Evolutionary conservation across 2,329 filamentous ascomycete species (phyloP).

Genomic region (Hymenoscyphus albidus): DNA sequence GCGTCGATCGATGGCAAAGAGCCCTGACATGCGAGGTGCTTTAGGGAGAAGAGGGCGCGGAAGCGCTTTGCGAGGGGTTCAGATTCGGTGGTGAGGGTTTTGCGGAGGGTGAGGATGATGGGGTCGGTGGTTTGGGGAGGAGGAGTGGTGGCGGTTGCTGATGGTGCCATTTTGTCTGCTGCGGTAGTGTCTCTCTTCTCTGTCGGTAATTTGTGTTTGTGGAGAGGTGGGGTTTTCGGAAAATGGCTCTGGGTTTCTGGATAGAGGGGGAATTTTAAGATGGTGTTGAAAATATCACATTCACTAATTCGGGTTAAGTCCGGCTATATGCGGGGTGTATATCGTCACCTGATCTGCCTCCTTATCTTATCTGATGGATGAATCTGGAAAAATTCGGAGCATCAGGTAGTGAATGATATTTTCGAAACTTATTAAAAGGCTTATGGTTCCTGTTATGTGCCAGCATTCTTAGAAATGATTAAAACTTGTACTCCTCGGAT

Average conservation of each 20-base stretch:
- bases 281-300: not conserved
- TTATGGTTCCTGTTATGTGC: too few species aligned
- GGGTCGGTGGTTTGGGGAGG: slow-evolving; percentile 29
- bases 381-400: too few species aligned
- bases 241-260: not conserved
- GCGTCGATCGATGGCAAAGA: slow-evolving; percentile 78
- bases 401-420: too few species aligned
- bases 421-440: too few species aligned
- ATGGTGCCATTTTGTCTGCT: slow-evolving; percentile 31
- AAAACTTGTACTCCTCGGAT: too few species aligned
- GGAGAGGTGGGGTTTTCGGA: not conserved
- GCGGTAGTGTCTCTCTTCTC: not conserved
- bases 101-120: slow-evolving; percentile 53
- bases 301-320: not conserved
- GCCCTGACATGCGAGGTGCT: slow-evolving; percentile 75
- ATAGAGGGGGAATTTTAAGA: not conserved
- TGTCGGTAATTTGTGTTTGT: not conserved
- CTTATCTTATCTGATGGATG: not conserved
- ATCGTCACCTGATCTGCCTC: not conserved
- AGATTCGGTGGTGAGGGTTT: slow-evolving; percentile 74
- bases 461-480: too few species aligned
- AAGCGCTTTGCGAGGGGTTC: slow-evolving; percentile 85
- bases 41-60: slow-evolving; percentile 94
- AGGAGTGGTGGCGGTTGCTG: slow-evolving; percentile 30
- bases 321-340: not conserved